phyloP scores from a whole-genome alignment of 1,284 basidiomycete species.

The Singerocomus rubriflavus region DNA sequence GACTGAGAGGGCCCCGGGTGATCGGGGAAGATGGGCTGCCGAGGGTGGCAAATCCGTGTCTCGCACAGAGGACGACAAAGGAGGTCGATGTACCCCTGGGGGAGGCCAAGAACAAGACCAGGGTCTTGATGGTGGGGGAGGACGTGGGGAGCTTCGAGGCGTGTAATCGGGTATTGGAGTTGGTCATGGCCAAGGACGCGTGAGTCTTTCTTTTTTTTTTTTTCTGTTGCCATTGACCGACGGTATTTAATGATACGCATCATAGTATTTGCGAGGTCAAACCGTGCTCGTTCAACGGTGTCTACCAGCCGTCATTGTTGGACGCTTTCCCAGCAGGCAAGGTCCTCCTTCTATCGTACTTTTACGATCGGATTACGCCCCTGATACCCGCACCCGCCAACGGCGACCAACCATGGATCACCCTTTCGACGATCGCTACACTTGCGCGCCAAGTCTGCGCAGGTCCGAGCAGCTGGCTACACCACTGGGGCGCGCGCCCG shows the following conservation, averaged over 20 bases:
- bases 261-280: constrained; percentile 79
- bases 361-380: constrained; percentile 91
- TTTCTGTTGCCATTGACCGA: constrained; percentile 1
- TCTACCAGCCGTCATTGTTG: constrained; percentile 94
- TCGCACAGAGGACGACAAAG: constrained; percentile 66
- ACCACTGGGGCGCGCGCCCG: constrained; percentile 49
- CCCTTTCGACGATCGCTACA: constrained; percentile 59
- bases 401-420: constrained; percentile 37
- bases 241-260: background rate
- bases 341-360: constrained; percentile 90
- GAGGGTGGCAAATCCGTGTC: constrained; percentile 69
- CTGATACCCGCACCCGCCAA: constrained; percentile 49
- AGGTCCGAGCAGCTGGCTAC: constrained; percentile 61
- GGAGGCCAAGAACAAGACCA: constrained; percentile 43
- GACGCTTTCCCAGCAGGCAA: constrained; percentile 83
- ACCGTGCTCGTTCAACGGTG: constrained; percentile 96
- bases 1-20: constrained; percentile 35
- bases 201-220: constrained; percentile 42
- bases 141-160: constrained; percentile 83
- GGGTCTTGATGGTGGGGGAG: constrained; percentile 80
- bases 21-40: constrained; percentile 13
- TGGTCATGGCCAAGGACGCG: constrained; percentile 96
- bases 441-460: constrained; percentile 73
- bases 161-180: constrained; percentile 81
- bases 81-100: constrained; percentile 69